A percentile compares a stretch with the other conserved stretches of the same genome.
These are phyloP conservation scores for Rhynchosporium graminicola DNA, from an alignment of 2,329 filamentous ascomycete genomes.

Conservation along the genomic window DNA sequence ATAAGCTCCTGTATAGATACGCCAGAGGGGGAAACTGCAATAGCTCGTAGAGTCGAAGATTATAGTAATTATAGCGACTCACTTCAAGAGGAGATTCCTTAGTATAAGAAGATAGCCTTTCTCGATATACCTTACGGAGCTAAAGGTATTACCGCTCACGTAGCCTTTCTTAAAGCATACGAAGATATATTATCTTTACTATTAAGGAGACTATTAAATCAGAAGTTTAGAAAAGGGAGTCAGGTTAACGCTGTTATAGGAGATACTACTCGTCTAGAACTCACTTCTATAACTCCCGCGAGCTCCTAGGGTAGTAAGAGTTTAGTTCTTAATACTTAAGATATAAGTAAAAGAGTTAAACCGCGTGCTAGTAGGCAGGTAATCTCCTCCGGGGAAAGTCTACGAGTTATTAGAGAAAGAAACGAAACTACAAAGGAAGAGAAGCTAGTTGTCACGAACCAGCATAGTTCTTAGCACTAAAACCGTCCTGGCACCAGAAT, in stretches of 20 bases:
- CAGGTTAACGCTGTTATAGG: background rate
- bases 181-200: background rate
- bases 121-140: background rate
- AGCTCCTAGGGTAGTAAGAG: background rate
- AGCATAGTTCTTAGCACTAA: no score
- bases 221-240: background rate
- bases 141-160: background rate
- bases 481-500: no score
- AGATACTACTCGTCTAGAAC: background rate
- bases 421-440: background rate
- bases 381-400: background rate
- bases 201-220: background rate
- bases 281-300: background rate
- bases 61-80: background rate
- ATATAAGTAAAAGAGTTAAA: background rate
- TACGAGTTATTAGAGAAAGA: background rate
- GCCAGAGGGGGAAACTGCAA: background rate
- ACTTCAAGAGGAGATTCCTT: background rate
- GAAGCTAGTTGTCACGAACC: no score
- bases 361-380: background rate
- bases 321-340: background rate
- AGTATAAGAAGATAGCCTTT: background rate
- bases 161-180: background rate
- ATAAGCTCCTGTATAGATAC: background rate
- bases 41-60: background rate